Percentiles rank a stretch among this genome's conserved stretches.
Conservation (phyloP, 352 stramenopile species). For the Globisporangium viniferum region DNA sequence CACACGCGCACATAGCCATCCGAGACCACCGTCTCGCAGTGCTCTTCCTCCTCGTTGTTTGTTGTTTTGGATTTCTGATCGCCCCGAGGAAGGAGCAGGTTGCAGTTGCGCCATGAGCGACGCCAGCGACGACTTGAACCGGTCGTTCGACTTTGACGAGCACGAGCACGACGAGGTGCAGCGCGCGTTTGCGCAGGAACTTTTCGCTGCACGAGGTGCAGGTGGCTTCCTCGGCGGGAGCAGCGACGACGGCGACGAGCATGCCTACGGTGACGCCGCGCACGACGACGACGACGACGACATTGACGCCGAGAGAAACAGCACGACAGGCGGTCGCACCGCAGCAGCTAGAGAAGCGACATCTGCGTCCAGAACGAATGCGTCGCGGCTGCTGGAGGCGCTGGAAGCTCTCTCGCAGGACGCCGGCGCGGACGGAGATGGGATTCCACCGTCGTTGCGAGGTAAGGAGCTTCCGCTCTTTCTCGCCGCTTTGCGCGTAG, state of each 20-base stretch:
- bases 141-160: constrained; percentile 32
- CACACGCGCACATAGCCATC: background rate
- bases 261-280: background rate
- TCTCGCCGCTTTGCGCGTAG: background rate
- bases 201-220: constrained; percentile 5
- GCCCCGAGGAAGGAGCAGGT: background rate
- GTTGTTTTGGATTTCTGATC: background rate
- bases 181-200: constrained; percentile 24
- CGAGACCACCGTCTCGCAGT: background rate
- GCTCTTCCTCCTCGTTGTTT: too few species aligned
- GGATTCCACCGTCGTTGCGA: constrained; percentile 41
- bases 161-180: constrained; percentile 14
- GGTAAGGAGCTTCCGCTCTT: constrained; percentile 6
- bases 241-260: constrained; percentile 7
- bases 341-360: background rate
- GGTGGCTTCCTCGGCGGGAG: background rate
- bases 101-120: constrained; percentile 11
- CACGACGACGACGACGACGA: background rate
- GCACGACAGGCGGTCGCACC: background rate
- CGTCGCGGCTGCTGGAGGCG: constrained; percentile 47
- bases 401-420: constrained; percentile 51
- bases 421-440: constrained; percentile 16
- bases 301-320: background rate
- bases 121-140: constrained; percentile 27
- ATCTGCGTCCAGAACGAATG: constrained; percentile 18